phyloP scores from a whole-genome alignment of 805 yeast genomes.

The Wickerhamiella azyma region DNA sequence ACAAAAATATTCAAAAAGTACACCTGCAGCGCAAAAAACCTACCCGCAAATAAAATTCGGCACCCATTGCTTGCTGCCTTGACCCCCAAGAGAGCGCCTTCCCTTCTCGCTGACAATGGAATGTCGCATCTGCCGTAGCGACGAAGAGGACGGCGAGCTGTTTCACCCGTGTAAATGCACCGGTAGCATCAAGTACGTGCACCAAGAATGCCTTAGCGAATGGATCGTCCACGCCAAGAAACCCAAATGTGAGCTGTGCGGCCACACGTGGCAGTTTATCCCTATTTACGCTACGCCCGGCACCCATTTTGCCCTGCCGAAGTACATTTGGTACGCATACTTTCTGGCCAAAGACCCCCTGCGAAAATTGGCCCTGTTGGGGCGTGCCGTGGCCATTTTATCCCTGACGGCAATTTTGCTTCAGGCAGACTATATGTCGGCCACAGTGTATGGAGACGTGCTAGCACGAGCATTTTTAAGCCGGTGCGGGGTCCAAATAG shows the following conservation, averaged over 20 bases:
- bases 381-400: conserved; percentile 13
- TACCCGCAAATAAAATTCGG: no score
- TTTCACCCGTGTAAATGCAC: conserved; percentile 87
- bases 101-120: conserved; percentile 16
- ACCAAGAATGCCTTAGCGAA: conserved; percentile 78
- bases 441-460: not conserved
- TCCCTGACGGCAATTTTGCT: not conserved
- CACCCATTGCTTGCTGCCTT: no score
- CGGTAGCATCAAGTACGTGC: conserved; percentile 87
- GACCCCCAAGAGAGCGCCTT: no score
- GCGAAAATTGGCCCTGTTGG: conserved; percentile 5
- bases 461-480: not conserved
- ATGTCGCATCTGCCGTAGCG: conserved; percentile 92
- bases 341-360: conserved; percentile 2
- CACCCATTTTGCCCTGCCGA: conserved; percentile 35
- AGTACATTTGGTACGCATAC: conserved; percentile 6
- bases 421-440: not conserved
- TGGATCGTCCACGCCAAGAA: conserved; percentile 56
- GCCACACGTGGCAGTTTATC: conserved; percentile 53
- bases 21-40: no score
- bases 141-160: conserved; percentile 68
- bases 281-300: conserved; percentile 49
- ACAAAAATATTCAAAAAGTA: no score
- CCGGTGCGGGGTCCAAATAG: not conserved
- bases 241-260: conserved; percentile 77